Evolutionary conservation across 768 basidiomycete species (phyloP), one percentile per base, ranked within the genome.

Genomic region (Lactarius sanguifluus): DNA sequence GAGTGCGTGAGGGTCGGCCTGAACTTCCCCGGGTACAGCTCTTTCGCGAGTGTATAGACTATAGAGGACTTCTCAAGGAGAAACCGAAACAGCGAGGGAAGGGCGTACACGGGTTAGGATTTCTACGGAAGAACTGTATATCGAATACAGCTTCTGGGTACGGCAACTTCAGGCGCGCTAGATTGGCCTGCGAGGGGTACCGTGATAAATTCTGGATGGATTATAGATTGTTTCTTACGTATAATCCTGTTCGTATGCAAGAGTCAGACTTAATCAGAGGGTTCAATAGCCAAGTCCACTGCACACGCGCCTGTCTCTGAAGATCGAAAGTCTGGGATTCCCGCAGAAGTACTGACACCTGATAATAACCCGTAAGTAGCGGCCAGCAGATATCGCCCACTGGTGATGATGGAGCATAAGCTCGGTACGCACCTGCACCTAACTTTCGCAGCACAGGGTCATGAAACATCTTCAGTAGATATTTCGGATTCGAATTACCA

Each of bases 71-170:
- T 23, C 55, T 61, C n/a, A 47, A 45, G 58, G 50, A 23, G 5
- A 56, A 0, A 18, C 13, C 23, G 50, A 52, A 50, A 13, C 28
- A 25, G 41, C n/a, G 3, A 59, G 1, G 16, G 58, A 8, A 61
- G 20, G 18, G 20, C 87, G 66, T 72, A 92, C 92, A 94, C 38
- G 94, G 92, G 18, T 86, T 79, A 4, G 94, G 94, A 68, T 92
- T 91, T 54, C 77, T 73, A 70, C 85, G 81, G 80, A 98, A 96
- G 79, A 88, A 98, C 58, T 80, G 79, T 72, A 98, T 90, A 70
- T 98, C 92, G 72, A 98, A 98, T 36, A 98, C 95, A 0, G 96
- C 96, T 73, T 98, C 96, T 0, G 96, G 94, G 72, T 90, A 87
- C n/a, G 94, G 95, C 16, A 94, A 82, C 20, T 89, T 89, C 52